Conservation (phyloP, 2,329 filamentous ascomycete genomes). For the Trematosphaeria pertusa region DNA sequence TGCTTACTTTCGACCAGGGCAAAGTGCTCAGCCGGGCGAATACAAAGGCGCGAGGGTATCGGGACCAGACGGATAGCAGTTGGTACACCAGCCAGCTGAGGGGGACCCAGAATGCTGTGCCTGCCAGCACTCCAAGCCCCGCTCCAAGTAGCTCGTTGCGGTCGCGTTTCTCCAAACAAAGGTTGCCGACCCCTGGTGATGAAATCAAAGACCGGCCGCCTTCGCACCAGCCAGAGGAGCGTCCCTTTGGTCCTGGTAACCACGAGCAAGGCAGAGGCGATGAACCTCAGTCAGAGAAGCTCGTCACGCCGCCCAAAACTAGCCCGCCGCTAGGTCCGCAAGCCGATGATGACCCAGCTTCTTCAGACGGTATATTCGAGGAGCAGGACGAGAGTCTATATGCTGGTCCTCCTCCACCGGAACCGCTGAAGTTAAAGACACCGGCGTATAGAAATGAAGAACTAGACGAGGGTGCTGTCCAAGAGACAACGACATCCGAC, state of each 20-base stretch:
- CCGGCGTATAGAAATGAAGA: constrained; percentile 6
- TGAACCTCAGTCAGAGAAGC: constrained; percentile 12
- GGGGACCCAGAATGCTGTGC: constrained; percentile 24
- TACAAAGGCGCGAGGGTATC: constrained; percentile 69
- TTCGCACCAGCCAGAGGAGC: constrained; percentile 42
- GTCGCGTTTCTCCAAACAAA: constrained; percentile 33
- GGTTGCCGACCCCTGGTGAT: constrained; percentile 34
- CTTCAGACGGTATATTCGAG: constrained; percentile 11
- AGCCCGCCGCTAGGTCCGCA: constrained; percentile 30
- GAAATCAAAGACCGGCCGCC: constrained; percentile 40
- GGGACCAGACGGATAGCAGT: constrained; percentile 79
- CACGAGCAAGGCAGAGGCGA: constrained; percentile 3
- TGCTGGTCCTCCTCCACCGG: constrained; percentile 23
- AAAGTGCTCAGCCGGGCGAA: constrained; percentile 72
- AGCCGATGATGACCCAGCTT: constrained; percentile 5
- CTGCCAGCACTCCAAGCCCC: constrained; percentile 39
- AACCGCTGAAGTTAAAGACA: constrained; percentile 6
- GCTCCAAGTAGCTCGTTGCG: constrained; percentile 26
- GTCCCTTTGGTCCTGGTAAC: constrained; percentile 32
- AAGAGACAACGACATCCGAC: constrained; percentile 2
- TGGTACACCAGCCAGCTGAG: constrained; percentile 81
- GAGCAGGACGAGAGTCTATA: constrained; percentile 33
- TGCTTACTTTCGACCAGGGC: constrained; percentile 69
- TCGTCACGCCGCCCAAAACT: constrained; percentile 40
- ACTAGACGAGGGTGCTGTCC: constrained; percentile 12